These are phyloP conservation scores for Exophiala xenobiotica DNA, from an alignment of 2,329 filamentous ascomycete genomes.

Conservation along the genomic window DNA sequence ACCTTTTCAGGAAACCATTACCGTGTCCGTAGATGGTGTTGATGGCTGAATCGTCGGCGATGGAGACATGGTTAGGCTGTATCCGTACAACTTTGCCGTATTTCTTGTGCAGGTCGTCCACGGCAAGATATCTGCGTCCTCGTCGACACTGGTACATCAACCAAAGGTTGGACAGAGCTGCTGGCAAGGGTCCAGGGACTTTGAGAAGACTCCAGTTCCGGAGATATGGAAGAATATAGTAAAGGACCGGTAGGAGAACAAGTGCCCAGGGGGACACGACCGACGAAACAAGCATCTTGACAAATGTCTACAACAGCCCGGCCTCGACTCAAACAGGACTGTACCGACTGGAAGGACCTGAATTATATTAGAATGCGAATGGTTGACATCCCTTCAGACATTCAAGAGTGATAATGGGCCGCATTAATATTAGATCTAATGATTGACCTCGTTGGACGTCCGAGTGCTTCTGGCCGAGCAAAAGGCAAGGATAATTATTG, in stretches of 20 bases:
- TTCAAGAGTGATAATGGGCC: too few relatives aligned
- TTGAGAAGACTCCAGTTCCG: slow-evolving; percentile 53
- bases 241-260: slow-evolving; percentile 52
- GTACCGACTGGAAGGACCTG: too few relatives aligned
- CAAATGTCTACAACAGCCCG: too few relatives aligned
- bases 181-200: slow-evolving; percentile 54
- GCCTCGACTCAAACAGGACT: too few relatives aligned
- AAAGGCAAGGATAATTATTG: slow-evolving; percentile 2
- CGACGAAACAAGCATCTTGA: slow-evolving; percentile 24
- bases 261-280: slow-evolving; percentile 41
- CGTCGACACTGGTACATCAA: slow-evolving; percentile 65
- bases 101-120: slow-evolving; percentile 73
- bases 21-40: slow-evolving; percentile 74
- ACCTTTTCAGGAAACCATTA: slow-evolving; percentile 72
- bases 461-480: not conserved
- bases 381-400: too few relatives aligned
- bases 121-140: slow-evolving; percentile 62
- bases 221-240: slow-evolving; percentile 59
- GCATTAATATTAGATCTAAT: too few relatives aligned
- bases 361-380: too few relatives aligned
- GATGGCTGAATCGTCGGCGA: slow-evolving; percentile 79
- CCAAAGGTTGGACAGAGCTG: slow-evolving; percentile 76
- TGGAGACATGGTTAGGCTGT: slow-evolving; percentile 74
- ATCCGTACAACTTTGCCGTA: slow-evolving; percentile 78
- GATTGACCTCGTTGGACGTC: too few relatives aligned